Percentiles rank a stretch among this genome's conserved stretches.
phyloP scores from a whole-genome alignment of 2,329 filamentous ascomycete genomes.

The Penicillium fuscoglaucum region DNA sequence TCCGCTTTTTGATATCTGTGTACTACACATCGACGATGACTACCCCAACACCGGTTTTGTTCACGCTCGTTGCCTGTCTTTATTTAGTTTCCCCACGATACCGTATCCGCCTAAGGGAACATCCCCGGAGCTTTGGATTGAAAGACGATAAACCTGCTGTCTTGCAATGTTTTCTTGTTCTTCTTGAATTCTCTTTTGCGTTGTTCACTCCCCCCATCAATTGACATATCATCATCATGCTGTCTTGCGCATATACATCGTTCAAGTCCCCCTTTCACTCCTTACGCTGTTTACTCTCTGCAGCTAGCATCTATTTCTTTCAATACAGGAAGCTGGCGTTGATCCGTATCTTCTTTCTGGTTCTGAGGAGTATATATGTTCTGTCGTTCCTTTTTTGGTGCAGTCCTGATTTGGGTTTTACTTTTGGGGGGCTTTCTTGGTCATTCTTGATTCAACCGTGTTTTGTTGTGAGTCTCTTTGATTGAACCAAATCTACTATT shows the following conservation, averaged over 20 bases:
- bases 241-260: slow-evolving; percentile 11
- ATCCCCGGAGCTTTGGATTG: slow-evolving; percentile 16
- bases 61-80: slow-evolving; percentile 3
- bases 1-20: slow-evolving; percentile 30
- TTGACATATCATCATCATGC: not conserved
- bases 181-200: not conserved
- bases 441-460: not conserved
- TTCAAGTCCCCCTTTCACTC: not conserved
- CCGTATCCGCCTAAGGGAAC: slow-evolving; percentile 1
- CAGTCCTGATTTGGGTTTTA: not conserved
- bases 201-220: not conserved
- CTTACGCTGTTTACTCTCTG: not conserved
- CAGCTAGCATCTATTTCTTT: slow-evolving; percentile 16
- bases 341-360: slow-evolving; percentile 14
- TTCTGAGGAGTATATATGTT: not conserved
- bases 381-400: not conserved
- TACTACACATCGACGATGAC: not conserved
- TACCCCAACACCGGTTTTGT: not conserved
- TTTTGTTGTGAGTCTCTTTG: not conserved
- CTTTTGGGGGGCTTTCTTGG: not conserved
- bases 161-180: slow-evolving; percentile 5
- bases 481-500: not conserved
- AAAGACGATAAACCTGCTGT: slow-evolving; percentile 12
- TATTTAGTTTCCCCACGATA: not conserved
- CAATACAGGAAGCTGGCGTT: slow-evolving; percentile 31